A percentile compares a stretch with the other conserved stretches of the same genome.
Evolutionary conservation across 2,329 filamentous ascomycete genomes (phyloP).

Genomic region (Monilinia polystroma): DNA sequence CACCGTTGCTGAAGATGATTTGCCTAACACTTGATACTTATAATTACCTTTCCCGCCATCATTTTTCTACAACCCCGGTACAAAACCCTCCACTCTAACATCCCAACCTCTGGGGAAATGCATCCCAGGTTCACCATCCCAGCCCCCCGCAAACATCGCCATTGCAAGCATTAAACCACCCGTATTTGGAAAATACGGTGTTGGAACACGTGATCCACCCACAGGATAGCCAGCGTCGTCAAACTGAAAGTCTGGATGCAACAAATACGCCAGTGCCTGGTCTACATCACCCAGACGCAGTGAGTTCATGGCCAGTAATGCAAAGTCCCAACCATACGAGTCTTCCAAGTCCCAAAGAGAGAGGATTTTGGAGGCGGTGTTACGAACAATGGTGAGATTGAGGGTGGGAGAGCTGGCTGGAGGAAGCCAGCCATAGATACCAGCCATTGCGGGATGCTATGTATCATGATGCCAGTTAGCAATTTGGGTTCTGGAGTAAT

Average conservation of each 20-base stretch:
- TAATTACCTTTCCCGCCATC: conserved; percentile 38
- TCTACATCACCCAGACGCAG: conserved; percentile 45
- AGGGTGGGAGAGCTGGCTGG: conserved; percentile 41
- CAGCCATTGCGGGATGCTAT: conserved; percentile 49
- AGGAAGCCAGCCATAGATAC: conserved; percentile 47
- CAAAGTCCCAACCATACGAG: conserved; percentile 49
- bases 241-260: conserved; percentile 53
- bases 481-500: background rate
- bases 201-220: conserved; percentile 53
- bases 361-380: conserved; percentile 44
- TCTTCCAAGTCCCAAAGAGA: conserved; percentile 46
- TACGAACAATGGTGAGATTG: conserved; percentile 41
- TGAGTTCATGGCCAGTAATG: conserved; percentile 49
- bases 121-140: conserved; percentile 49
- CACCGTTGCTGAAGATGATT: too few relatives aligned
- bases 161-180: conserved; percentile 51
- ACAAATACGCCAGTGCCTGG: conserved; percentile 44
- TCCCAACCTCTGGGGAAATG: conserved; percentile 52
- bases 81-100: conserved; percentile 52
- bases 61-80: conserved; percentile 54
- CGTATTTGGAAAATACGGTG: conserved; percentile 56
- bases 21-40: too few relatives aligned
- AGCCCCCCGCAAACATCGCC: conserved; percentile 58
- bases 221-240: conserved; percentile 57
- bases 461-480: conserved; percentile 32